Conservation (phyloP, 306 rosid genomes). For the Alnus rubra region DNA sequence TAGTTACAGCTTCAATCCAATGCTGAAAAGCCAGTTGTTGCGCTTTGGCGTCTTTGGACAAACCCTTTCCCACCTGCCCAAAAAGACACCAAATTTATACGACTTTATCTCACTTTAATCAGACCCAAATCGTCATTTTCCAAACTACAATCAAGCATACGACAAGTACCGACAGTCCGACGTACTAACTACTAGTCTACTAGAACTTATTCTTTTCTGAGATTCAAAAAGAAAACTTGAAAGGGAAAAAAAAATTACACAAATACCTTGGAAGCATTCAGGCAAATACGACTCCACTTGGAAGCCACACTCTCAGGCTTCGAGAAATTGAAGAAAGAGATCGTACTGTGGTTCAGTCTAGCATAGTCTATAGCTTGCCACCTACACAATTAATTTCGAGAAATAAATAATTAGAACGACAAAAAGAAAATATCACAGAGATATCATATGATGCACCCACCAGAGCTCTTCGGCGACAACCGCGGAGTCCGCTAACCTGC, state of each 20-base stretch:
- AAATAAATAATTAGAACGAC: background rate
- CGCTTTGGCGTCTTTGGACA: conserved; percentile 82
- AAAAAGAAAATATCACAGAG: background rate
- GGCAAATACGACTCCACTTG: conserved; percentile 64
- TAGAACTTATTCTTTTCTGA: background rate
- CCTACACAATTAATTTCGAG: conserved; percentile 40
- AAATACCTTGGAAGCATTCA: conserved; percentile 82
- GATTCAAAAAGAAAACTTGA: background rate
- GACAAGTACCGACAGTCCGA: background rate
- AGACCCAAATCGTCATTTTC: conserved; percentile 14
- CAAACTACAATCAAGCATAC: background rate
- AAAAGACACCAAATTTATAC: conserved; percentile 5
- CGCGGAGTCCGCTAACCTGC: conserved; percentile 90
- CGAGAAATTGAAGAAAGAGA: conserved; percentile 74
- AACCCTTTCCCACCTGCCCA: conserved; percentile 86
- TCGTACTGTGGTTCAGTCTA: conserved; percentile 66
- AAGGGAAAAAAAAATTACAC: background rate
- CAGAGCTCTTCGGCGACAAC: conserved; percentile 90
- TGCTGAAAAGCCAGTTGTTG: conserved; percentile 94
- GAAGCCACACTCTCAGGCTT: conserved; percentile 63
- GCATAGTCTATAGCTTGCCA: conserved; percentile 83
- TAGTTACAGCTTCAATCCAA: conserved; percentile 93
- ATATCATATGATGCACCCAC: conserved; percentile 36
- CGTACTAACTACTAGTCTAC: background rate
- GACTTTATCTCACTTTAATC: background rate